Percentiles rank a stretch among this genome's conserved stretches.
These are phyloP conservation scores for Glebionis coronaria DNA, from an alignment of 129 eudicot species.

Conservation along the genomic window DNA sequence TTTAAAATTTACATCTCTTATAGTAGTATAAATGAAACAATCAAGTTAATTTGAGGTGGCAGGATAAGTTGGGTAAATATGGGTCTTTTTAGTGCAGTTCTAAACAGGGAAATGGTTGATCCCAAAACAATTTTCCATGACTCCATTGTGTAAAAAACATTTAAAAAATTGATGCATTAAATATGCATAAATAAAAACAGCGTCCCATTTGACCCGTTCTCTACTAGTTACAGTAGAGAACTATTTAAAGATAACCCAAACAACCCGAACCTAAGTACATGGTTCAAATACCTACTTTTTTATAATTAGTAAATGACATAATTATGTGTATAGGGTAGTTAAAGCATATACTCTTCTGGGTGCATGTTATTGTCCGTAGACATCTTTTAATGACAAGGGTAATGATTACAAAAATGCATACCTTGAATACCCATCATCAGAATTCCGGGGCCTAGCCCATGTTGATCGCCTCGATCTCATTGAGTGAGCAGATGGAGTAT, in stretches of 20 bases:
- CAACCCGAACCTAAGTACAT: neutral
- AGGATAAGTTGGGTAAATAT: neutral
- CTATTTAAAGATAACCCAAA: neutral
- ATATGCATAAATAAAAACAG: no score
- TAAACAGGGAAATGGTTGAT: neutral
- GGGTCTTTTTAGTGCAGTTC: neutral
- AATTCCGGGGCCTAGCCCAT: constrained; percentile 76
- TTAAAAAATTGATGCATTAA: no score
- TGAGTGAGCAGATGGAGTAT: constrained; percentile 60
- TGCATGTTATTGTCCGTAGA: neutral
- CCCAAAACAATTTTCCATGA: no score
- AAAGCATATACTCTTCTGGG: neutral
- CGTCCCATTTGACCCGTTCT: neutral
- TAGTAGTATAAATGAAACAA: neutral
- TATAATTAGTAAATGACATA: neutral
- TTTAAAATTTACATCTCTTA: constrained; percentile 4
- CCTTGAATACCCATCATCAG: constrained; percentile 94
- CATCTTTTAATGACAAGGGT: neutral
- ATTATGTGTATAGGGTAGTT: neutral
- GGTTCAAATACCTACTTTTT: neutral
- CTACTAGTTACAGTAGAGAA: neutral
- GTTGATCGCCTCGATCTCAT: constrained; percentile 73
- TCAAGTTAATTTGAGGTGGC: neutral
- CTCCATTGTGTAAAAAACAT: no score
- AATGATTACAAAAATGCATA: constrained; percentile 12